These are phyloP conservation scores for Leishmania arabica DNA, from an alignment of 208 protist genomes.

Conservation along the genomic window DNA sequence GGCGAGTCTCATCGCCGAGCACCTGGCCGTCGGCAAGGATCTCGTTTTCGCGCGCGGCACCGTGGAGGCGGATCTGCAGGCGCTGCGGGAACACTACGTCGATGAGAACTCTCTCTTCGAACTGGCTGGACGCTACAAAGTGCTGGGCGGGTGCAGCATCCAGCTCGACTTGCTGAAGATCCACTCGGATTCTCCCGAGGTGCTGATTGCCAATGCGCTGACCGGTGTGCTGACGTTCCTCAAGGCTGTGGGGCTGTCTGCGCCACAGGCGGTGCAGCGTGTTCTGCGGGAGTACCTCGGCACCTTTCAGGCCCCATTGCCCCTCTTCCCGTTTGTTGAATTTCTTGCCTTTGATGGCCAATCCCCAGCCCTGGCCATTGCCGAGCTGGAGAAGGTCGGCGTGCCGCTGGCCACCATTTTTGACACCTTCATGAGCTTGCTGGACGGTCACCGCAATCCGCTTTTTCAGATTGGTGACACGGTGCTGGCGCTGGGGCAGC, in stretches of 20 bases:
- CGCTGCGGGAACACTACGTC: slow-evolving; percentile 53
- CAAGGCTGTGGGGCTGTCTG: slow-evolving; percentile 42
- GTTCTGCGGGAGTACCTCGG: slow-evolving; percentile 69
- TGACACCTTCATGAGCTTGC: slow-evolving; percentile 53
- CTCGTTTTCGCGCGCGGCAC: slow-evolving; percentile 21
- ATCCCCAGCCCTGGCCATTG: slow-evolving; percentile 26
- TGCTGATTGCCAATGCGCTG: slow-evolving; percentile 46
- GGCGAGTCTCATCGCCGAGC: slow-evolving; percentile 42
- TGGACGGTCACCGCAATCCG: slow-evolving; percentile 40
- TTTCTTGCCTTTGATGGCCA: slow-evolving; percentile 60
- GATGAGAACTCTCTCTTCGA: slow-evolving; percentile 67
- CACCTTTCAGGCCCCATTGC: slow-evolving; percentile 62
- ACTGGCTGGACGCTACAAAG: slow-evolving; percentile 59
- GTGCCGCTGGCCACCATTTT: slow-evolving; percentile 51
- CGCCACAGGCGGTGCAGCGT: slow-evolving; percentile 51
- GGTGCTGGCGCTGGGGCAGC: slow-evolving; percentile 38
- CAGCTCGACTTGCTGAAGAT: slow-evolving; percentile 88
- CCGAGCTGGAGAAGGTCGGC: slow-evolving; percentile 40
- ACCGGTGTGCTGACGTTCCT: slow-evolving; percentile 60
- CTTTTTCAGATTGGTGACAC: slow-evolving; percentile 43
- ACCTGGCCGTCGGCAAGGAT: slow-evolving; percentile 30
- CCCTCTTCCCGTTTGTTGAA: slow-evolving; percentile 67
- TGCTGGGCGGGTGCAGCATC: slow-evolving; percentile 69
- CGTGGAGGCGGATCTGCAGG: slow-evolving; percentile 44
- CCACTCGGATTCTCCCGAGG: slow-evolving; percentile 49